Percentiles rank a stretch among this genome's conserved stretches.
These are phyloP conservation scores for Fragaria vesca DNA, from an alignment of 306 rosid species.

Conservation along the genomic window DNA sequence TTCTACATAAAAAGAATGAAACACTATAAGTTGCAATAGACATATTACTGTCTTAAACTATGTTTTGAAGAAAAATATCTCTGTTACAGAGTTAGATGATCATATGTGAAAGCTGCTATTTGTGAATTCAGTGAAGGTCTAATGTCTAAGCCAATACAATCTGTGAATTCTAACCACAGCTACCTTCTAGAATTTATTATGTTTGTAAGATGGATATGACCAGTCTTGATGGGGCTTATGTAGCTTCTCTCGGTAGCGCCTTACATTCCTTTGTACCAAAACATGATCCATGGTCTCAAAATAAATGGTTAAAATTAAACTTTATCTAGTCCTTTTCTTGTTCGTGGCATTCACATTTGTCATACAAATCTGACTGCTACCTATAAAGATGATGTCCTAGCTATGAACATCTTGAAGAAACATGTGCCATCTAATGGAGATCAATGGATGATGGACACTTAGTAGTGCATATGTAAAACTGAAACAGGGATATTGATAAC, in stretches of 20 bases:
- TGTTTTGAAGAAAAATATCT: neutral
- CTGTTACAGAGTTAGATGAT: neutral
- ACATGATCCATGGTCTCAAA: neutral
- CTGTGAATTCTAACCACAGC: neutral
- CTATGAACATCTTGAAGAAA: neutral
- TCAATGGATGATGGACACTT: neutral
- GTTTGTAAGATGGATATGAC: neutral
- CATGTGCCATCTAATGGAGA: neutral
- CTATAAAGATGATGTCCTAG: neutral
- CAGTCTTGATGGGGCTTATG: neutral
- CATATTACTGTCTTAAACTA: neutral
- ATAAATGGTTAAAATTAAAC: neutral
- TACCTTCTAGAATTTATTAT: neutral
- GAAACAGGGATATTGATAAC: neutral
- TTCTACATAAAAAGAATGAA: conserved; percentile 41
- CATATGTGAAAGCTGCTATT: neutral
- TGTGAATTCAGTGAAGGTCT: neutral
- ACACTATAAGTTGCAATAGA: conserved; percentile 13
- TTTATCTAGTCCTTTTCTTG: neutral
- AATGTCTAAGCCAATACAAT: neutral
- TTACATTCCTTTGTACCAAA: neutral
- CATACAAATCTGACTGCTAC: neutral
- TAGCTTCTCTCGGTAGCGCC: neutral
- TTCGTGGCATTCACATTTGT: neutral
- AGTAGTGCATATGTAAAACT: neutral